Evolutionary conservation across 306 rosid species (phyloP).

Genomic region (Malus asiatica): DNA sequence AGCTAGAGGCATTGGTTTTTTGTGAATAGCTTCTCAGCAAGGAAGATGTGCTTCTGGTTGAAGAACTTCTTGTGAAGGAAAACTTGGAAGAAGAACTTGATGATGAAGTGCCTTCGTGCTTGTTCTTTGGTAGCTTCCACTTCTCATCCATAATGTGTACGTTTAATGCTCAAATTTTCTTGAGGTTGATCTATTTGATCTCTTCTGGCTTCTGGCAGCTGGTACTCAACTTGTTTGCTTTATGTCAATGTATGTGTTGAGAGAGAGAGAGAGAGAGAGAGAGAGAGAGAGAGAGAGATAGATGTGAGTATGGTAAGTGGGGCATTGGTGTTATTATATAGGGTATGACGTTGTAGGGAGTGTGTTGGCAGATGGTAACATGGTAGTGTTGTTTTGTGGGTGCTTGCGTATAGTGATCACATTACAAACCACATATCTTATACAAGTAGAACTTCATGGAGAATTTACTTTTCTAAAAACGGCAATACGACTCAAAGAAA

Average conservation of each 20-base stretch:
- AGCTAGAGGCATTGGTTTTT: slow-evolving; percentile 38
- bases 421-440: neutral
- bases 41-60: slow-evolving; percentile 55
- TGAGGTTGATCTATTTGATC: neutral
- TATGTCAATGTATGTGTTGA: slow-evolving; percentile 4
- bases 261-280: neutral
- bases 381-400: neutral
- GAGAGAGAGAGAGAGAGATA: neutral
- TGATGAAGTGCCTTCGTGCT: slow-evolving; percentile 21
- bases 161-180: neutral
- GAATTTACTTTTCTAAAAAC: neutral
- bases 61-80: slow-evolving; percentile 56
- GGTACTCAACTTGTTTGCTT: neutral
- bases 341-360: neutral
- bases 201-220: neutral
- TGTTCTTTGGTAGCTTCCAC: slow-evolving; percentile 75
- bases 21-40: slow-evolving; percentile 52
- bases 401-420: neutral
- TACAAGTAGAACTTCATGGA: neutral
- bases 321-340: slow-evolving; percentile 9
- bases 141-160: slow-evolving; percentile 56
- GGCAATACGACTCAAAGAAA: neutral
- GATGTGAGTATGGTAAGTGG: neutral
- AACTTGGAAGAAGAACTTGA: slow-evolving; percentile 35
- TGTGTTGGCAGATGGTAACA: neutral